These are phyloP conservation scores for Rhododendron vialii DNA, from an alignment of 148 eudicot genomes.

Conservation along the genomic window DNA sequence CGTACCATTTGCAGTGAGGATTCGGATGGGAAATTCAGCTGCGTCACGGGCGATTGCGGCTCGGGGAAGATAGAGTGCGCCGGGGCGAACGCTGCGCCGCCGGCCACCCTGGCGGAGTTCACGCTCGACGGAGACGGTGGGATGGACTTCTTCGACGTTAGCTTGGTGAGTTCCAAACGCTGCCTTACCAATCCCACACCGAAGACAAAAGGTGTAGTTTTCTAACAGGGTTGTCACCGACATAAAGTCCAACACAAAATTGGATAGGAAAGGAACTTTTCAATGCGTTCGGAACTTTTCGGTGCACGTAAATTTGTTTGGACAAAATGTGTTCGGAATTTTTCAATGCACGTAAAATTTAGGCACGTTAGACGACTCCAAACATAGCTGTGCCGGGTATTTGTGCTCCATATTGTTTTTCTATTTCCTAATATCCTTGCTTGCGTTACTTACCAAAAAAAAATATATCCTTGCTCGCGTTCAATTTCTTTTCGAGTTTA, in stretches of 20 bases:
- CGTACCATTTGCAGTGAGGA: conserved; percentile 52
- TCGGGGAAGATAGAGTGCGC: conserved; percentile 54
- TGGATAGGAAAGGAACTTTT: neutral
- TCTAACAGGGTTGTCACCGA: neutral
- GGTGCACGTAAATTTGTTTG: neutral
- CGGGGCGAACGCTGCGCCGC: conserved; percentile 48
- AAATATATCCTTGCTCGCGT: neutral
- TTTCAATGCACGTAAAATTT: neutral
- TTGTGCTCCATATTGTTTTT: too few relatives aligned
- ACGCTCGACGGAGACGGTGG: conserved; percentile 51
- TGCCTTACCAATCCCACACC: neutral
- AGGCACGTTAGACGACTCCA: neutral
- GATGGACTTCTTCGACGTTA: conserved; percentile 67
- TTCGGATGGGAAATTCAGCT: conserved; percentile 44
- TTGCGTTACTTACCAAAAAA: too few relatives aligned
- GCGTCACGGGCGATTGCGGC: conserved; percentile 70
- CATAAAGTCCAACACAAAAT: neutral
- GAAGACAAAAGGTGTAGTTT: neutral
- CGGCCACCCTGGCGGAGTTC: conserved; percentile 74
- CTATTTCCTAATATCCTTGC: too few relatives aligned
- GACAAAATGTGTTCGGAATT: neutral
- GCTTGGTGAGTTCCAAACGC: conserved; percentile 29
- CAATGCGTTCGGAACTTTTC: neutral
- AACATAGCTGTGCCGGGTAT: neutral
- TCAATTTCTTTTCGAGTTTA: neutral